Evolutionary conservation across 2,329 filamentous ascomycete genomes (phyloP).

Genomic region (Cercospora sp.): DNA sequence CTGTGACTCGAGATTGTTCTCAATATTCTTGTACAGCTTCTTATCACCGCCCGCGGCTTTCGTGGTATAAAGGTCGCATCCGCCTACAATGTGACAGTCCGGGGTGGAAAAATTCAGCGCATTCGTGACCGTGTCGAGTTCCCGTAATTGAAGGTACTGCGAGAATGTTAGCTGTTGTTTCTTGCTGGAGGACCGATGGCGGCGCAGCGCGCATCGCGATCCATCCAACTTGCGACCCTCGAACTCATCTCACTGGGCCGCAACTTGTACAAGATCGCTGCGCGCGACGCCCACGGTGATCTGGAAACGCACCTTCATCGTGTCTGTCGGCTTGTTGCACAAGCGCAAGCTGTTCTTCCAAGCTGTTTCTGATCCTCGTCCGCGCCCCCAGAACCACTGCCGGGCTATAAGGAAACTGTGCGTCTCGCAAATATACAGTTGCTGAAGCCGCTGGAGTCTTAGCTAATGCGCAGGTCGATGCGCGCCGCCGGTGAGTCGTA

Average conservation of each 20-base stretch:
- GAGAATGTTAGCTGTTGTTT: conserved; percentile 22
- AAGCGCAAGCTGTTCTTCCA: conserved; percentile 13
- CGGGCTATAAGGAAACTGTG: neutral
- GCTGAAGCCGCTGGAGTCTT: neutral
- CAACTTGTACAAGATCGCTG: conserved; percentile 5
- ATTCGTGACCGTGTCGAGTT: conserved; percentile 88
- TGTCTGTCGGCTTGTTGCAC: conserved; percentile 9
- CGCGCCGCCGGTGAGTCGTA: conserved; percentile 7
- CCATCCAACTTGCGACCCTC: conserved; percentile 19
- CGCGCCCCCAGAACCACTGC: neutral
- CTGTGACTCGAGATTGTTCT: conserved; percentile 84
- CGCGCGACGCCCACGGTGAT: conserved; percentile 1
- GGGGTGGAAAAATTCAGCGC: conserved; percentile 94
- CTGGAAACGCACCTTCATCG: conserved; percentile 36
- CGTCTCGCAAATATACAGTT: neutral
- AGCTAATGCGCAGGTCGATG: neutral
- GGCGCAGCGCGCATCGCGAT: neutral
- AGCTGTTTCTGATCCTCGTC: neutral
- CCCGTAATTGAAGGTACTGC: conserved; percentile 86
- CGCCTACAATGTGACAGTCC: conserved; percentile 87
- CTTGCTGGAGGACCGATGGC: neutral
- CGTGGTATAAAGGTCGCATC: conserved; percentile 95
- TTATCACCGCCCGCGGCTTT: conserved; percentile 95
- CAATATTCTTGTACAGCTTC: conserved; percentile 95
- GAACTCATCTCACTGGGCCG: conserved; percentile 26